A percentile compares a stretch with the other conserved stretches of the same genome.
Conservation (phyloP, 495 filamentous ascomycete species). For the Bacidia rubella region DNA sequence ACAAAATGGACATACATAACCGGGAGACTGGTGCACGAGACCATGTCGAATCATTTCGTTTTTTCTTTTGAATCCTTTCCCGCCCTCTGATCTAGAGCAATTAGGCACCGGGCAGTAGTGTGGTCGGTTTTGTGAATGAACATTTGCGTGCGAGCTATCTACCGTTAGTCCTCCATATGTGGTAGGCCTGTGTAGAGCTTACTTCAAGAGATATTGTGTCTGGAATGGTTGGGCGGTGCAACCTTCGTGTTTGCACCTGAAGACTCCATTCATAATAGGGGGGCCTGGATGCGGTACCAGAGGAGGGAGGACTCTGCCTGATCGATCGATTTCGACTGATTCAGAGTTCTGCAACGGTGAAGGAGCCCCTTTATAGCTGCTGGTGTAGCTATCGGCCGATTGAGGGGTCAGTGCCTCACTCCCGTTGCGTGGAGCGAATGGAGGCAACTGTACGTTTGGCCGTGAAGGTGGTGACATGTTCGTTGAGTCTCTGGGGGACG, state of each 20-base stretch:
- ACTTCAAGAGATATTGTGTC: conserved; percentile 77
- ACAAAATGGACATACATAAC: conserved; percentile 96
- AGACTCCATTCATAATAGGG: conserved; percentile 19
- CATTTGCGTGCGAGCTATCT: conserved; percentile 77
- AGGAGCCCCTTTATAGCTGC: conserved; percentile 22
- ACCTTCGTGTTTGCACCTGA: conserved; percentile 53
- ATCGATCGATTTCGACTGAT: conserved; percentile 36
- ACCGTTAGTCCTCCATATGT: no score
- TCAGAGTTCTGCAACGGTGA: conserved; percentile 26
- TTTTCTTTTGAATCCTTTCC: conserved; percentile 95
- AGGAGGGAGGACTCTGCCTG: conserved; percentile 16
- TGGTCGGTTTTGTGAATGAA: conserved; percentile 78
- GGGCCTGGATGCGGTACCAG: conserved; percentile 3
- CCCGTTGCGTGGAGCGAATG: conserved; percentile 1
- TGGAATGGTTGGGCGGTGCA: conserved; percentile 83
- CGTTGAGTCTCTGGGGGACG: conserved; percentile 14
- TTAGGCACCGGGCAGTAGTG: conserved; percentile 80
- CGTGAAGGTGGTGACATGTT: conserved; percentile 16
- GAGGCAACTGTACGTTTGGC: not conserved
- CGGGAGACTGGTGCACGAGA: conserved; percentile 85
- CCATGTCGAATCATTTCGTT: conserved; percentile 99
- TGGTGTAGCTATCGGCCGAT: conserved; percentile 17
- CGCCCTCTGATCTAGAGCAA: conserved; percentile 67
- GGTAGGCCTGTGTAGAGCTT: no score
- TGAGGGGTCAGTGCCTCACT: conserved; percentile 19